Evolutionary conservation across 164 flowering plant species (phyloP).

Genomic region (Annona cherimola): DNA sequence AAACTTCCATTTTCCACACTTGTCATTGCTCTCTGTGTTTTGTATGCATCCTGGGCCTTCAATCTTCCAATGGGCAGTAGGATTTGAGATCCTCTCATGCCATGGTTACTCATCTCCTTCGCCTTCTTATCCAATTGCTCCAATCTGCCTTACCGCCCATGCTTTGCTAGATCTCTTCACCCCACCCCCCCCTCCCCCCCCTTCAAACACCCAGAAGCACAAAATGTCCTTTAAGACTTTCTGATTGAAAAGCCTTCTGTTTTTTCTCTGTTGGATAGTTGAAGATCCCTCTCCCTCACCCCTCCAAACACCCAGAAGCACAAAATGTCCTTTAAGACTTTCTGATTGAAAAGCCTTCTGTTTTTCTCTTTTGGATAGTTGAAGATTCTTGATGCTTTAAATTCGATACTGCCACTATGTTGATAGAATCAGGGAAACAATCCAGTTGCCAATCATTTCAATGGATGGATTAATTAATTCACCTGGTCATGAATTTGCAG

Average conservation of each 20-base stretch:
- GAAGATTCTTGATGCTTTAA: neutral
- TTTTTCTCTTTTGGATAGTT: neutral
- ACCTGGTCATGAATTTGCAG: conserved; percentile 21
- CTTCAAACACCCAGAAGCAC: too few species aligned
- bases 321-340: too few species aligned
- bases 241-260: too few species aligned
- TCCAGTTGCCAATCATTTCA: neutral
- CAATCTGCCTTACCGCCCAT: neutral
- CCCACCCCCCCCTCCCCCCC: too few species aligned
- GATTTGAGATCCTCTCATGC: neutral
- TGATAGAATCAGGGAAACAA: too few species aligned
- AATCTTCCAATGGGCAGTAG: neutral
- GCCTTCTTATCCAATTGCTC: neutral
- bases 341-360: too few species aligned
- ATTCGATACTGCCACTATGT: too few species aligned
- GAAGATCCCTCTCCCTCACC: too few species aligned
- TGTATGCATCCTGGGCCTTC: neutral
- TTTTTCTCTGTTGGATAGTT: too few species aligned
- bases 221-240: too few species aligned
- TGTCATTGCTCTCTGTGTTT: neutral
- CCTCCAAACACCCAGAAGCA: too few species aligned
- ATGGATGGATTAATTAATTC: neutral
- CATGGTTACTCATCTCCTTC: neutral
- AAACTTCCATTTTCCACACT: neutral
- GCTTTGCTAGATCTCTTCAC: neutral